Base-by-base conservation (phyloP, 805 yeast genomes). In the Hanseniaspora singularis region DNA sequence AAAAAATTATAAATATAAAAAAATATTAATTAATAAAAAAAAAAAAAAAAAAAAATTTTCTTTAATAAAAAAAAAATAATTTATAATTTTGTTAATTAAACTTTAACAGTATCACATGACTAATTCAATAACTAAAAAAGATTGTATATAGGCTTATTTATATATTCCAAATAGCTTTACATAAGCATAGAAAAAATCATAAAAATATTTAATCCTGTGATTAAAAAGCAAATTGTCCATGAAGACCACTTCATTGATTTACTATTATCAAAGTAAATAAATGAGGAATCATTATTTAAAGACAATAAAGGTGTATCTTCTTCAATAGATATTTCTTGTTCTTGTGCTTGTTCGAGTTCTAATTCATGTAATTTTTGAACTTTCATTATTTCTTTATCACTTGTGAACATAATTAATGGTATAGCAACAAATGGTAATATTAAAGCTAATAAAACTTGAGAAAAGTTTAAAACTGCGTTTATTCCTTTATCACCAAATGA, bases 401-500 rank as follows among this genome's bases (percentile, higher is more conserved):
- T 76, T 0, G 95, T 86, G 60, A 86, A 84, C 60, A 76, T 80
- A 49, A 86, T 79, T 56, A 87, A 68, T 19, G 96, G 96, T 0
- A 95, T 95, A 33, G 87, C 77, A 5, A 87, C 92, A 51, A 85
- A 74, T 1, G 96, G 96, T 49, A 87, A 68, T 45, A 88, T 74
- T 53, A 88, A 61, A 2, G 92, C 78, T 33, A 87, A 68, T 15
- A 83, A 80, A 22, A 87, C 96, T 62, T 87, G 96, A 38, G 85
- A 76, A 4, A 78, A 76, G 56, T 88, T 88, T 55, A 87, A 67
- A 22, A 82, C 79, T 46, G 71, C 72, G 15, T 84, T 72, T 41
- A 87, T 69, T 4, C 96, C 96, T 58, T 78, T 82, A 52, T 94
- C 74, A 3, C 96, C 96, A 52, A 82, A 72, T 7, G 73, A 63